These are phyloP conservation scores for Moniliophthora roreri DNA, from an alignment of 1,284 basidiomycete genomes.

Conservation along the genomic window DNA sequence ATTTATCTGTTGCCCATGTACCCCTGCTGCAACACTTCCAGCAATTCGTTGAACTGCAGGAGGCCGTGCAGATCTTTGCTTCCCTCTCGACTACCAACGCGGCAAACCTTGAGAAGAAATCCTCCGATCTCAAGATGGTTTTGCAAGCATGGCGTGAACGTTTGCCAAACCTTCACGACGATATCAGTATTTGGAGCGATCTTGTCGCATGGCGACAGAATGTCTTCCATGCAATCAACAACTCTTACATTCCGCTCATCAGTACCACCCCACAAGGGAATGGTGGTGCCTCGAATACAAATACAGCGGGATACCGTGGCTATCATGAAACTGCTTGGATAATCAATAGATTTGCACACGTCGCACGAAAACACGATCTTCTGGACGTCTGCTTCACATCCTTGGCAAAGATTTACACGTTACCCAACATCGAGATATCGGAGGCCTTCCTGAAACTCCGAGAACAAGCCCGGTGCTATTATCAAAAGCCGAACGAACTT, in stretches of 20 bases:
- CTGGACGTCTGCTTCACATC: constrained; percentile 95
- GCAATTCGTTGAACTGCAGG: constrained; percentile 97
- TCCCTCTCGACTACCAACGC: constrained; percentile 87
- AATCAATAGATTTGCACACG: constrained; percentile 99
- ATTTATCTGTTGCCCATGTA: constrained; percentile 90
- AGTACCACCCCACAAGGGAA: constrained; percentile 44
- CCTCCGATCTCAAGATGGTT: constrained; percentile 93
- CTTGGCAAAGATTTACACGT: constrained; percentile 96
- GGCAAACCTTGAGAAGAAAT: constrained; percentile 92
- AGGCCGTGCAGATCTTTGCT: constrained; percentile 94
- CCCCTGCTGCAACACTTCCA: constrained; percentile 98
- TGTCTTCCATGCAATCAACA: constrained; percentile 93
- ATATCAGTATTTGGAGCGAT: constrained; percentile 99
- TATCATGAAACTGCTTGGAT: constrained; percentile 99
- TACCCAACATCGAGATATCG: constrained; percentile 99
- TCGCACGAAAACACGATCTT: constrained; percentile 95
- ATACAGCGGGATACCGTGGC: constrained; percentile 95
- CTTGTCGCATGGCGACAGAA: constrained; percentile 98
- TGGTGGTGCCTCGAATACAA: constrained; percentile 56
- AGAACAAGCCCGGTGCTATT: constrained; percentile 99
- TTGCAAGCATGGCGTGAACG: constrained; percentile 97
- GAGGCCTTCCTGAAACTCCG: constrained; percentile 99
- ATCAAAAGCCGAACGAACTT: constrained; percentile 93
- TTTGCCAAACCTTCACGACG: constrained; percentile 94
- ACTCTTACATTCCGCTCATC: constrained; percentile 93